Evolutionary conservation across 345 rosid species (phyloP), one percentile per base, ranked within the genome.

Genomic region (Lepidium aucheri): DNA sequence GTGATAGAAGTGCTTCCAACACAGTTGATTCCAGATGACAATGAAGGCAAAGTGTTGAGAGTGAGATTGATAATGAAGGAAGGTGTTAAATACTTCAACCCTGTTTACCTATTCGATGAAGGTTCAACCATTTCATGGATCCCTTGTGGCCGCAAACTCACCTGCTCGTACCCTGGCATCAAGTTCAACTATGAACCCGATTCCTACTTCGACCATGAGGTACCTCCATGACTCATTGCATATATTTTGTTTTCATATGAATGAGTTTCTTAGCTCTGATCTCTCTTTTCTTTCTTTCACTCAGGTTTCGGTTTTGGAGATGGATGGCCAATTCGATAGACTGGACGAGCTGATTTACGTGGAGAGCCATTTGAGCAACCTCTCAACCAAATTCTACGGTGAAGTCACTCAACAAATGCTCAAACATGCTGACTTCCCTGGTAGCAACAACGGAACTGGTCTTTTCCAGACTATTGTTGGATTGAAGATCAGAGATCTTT

Each of bases 111-210:
- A 44, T 94, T 94, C 17, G 99, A 94, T 54, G 99, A 94, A 80
- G 99, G 99, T 40, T 94, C 97, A 24, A 70, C 97, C 44, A 70
- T 94, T 34, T 81, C 86, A 4, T 94, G 97, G 99, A 88, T 94
- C 7, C 99, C 99, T 1, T 94, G 99, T 9, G 99, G 99, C 22
- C 86, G 99, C 64, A 93, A 90, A 73, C 99, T 93, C 55, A 85
- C 95, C 13, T 93, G 99, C 78, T 88, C 94, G 20, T 93, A 93
- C 83, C 98, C 98, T 7, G 98, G 98, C 56, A 93, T 93, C 84
- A 93, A 93, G 74, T 93, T 93, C 76, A 30, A 67, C 53, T 86
- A 93, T 39, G 86, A 83, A 34, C 99, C 98, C 0, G 96, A 93
- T 17, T n/a, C 81, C 49, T 93, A 93, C 79, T 93, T 63, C 38